These are phyloP conservation scores for Aurantiochytrium sp. DNA, from an alignment of 108 stramenopile genomes.

Conservation along the genomic window DNA sequence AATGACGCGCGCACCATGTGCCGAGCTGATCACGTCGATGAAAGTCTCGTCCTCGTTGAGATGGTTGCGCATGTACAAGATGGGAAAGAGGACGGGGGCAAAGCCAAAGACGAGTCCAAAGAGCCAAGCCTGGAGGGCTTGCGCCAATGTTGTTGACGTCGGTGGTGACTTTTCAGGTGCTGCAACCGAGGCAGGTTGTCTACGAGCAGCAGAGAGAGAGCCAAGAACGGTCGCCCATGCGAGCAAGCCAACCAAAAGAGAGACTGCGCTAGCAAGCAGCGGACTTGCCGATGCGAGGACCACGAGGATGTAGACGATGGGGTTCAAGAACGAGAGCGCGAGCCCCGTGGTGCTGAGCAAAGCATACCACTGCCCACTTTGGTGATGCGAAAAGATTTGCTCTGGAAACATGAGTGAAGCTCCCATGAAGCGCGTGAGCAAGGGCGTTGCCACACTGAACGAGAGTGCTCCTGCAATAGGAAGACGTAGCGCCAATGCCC, in stretches of 20 bases:
- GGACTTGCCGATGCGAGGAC: background rate
- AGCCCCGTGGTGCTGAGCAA: background rate
- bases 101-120: background rate
- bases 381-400: background rate
- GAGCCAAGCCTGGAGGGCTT: background rate
- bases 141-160: too few species aligned
- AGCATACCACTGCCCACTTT: background rate
- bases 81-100: background rate
- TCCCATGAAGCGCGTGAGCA: background rate
- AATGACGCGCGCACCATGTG: background rate
- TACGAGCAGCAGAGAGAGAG: background rate
- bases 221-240: background rate
- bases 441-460: background rate
- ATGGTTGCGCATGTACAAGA: background rate
- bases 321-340: background rate
- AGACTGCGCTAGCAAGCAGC: background rate
- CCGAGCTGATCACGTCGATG: background rate
- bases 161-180: too few species aligned
- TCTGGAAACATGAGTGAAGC: background rate
- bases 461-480: background rate
- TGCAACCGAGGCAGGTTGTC: too few species aligned
- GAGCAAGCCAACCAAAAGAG: background rate
- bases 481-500: background rate
- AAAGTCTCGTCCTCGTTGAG: background rate
- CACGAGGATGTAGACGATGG: background rate